phyloP scores from a whole-genome alignment of 805 yeast genomes.

The Saturnispora sanitii region DNA sequence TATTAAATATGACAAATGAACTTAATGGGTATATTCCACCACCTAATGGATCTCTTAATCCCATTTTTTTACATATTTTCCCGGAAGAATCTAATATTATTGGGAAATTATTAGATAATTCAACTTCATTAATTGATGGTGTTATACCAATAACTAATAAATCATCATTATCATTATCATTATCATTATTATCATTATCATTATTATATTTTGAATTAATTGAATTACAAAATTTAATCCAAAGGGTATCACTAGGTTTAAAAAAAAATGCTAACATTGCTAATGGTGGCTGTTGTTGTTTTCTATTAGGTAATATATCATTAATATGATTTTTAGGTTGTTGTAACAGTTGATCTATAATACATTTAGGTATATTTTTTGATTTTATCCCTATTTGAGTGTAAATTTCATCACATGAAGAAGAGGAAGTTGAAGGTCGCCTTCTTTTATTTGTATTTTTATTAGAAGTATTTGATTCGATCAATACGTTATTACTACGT shows the following conservation, averaged over 20 bases:
- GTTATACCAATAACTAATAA: conserved; percentile 18
- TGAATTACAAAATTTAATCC: conserved; percentile 1
- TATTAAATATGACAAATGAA: conserved; percentile 22
- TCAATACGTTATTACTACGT: neutral
- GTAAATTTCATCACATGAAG: too few species aligned
- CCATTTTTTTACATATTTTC: conserved; percentile 16
- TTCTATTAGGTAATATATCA: neutral
- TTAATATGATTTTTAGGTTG: neutral
- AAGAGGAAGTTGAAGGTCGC: too few species aligned
- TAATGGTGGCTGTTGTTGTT: neutral
- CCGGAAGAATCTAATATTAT: conserved; percentile 24
- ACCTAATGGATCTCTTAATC: conserved; percentile 27
- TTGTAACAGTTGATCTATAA: conserved; percentile 1
- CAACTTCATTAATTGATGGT: conserved; percentile 10
- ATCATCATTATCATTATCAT: too few species aligned
- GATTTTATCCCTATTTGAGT: neutral
- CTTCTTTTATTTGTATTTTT: neutral
- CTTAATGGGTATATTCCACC: conserved; percentile 28
- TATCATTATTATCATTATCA: too few species aligned
- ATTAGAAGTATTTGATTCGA: neutral
- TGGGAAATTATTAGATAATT: conserved; percentile 17
- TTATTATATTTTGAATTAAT: neutral
- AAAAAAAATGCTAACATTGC: conserved; percentile 4
- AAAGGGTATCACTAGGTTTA: conserved; percentile 5
- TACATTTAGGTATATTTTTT: neutral